These are phyloP conservation scores for Pisolithus sp. DNA, from an alignment of 768 basidiomycete species.

Conservation along the genomic window DNA sequence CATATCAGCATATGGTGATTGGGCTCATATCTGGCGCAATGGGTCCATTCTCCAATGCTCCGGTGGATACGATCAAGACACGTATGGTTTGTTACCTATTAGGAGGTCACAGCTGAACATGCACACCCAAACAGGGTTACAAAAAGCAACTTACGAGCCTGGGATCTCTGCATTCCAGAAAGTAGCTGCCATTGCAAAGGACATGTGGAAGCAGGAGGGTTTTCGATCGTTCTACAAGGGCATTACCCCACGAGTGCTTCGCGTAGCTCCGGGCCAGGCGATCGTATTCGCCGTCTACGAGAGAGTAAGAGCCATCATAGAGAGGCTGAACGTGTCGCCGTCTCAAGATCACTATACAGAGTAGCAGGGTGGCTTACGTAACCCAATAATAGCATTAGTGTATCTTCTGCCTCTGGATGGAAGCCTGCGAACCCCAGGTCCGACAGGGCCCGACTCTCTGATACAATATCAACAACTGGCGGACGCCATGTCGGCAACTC, in stretches of 20 bases:
- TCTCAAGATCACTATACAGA: constrained; percentile 68
- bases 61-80: constrained; percentile 92
- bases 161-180: constrained; percentile 77
- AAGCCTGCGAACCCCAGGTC: too few relatives aligned
- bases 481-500: constrained; percentile 15
- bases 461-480: too few relatives aligned
- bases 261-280: constrained; percentile 95
- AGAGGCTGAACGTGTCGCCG: constrained; percentile 51
- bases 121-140: constrained; percentile 50
- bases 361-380: constrained; percentile 21
- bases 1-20: constrained; percentile 93
- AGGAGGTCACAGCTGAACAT: constrained; percentile 1
- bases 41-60: constrained; percentile 98
- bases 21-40: constrained; percentile 95
- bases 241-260: constrained; percentile 91
- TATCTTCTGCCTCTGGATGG: too few relatives aligned
- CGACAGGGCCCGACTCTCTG: too few relatives aligned
- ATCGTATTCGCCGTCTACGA: constrained; percentile 98
- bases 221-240: constrained; percentile 93
- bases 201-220: constrained; percentile 93
- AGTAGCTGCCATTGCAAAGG: constrained; percentile 72
- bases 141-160: constrained; percentile 69
- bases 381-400: too few relatives aligned
- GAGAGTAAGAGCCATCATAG: constrained; percentile 69
- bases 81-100: constrained; percentile 42